Evolutionary conservation across 306 rosid genomes (phyloP).

Genomic region (Trifolium dubium): DNA sequence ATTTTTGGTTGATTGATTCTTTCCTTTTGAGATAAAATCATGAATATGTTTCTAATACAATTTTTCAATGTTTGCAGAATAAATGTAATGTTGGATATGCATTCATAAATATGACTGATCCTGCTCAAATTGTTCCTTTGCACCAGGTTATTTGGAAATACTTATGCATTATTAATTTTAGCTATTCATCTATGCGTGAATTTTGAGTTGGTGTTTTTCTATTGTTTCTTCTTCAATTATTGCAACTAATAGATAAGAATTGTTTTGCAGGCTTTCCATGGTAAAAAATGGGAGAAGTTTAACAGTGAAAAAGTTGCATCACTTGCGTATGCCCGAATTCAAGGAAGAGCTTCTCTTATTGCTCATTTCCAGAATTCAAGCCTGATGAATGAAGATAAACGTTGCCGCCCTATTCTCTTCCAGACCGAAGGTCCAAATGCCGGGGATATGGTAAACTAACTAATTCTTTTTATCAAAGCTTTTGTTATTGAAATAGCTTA

Average conservation of each 20-base stretch:
- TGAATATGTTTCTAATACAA: constrained; percentile 40
- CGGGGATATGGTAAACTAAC: constrained; percentile 69
- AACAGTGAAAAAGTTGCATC: constrained; percentile 90
- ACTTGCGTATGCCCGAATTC: constrained; percentile 86
- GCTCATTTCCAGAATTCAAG: constrained; percentile 90
- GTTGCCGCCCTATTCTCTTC: constrained; percentile 89
- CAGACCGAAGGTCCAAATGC: constrained; percentile 89
- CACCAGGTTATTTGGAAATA: constrained; percentile 59
- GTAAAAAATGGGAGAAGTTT: constrained; percentile 91
- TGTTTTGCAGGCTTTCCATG: constrained; percentile 74
- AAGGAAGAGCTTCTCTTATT: constrained; percentile 79
- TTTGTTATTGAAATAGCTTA: neutral
- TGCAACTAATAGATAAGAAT: constrained; percentile 34
- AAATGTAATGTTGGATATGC: constrained; percentile 95
- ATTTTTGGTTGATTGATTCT: constrained; percentile 35
- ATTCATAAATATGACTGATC: constrained; percentile 83
- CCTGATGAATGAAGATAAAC: constrained; percentile 78
- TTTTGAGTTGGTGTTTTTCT: neutral
- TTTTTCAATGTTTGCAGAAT: constrained; percentile 59
- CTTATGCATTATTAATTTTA: constrained; percentile 9
- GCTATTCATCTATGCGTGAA: constrained; percentile 33
- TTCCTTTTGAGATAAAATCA: constrained; percentile 21
- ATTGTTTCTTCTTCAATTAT: constrained; percentile 21
- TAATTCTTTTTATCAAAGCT: constrained; percentile 30
- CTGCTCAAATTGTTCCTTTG: constrained; percentile 75